Percentiles rank a stretch among this genome's conserved stretches.
These are phyloP conservation scores for Penicillium paneum DNA, from an alignment of 2,329 filamentous ascomycete species.

Conservation along the genomic window DNA sequence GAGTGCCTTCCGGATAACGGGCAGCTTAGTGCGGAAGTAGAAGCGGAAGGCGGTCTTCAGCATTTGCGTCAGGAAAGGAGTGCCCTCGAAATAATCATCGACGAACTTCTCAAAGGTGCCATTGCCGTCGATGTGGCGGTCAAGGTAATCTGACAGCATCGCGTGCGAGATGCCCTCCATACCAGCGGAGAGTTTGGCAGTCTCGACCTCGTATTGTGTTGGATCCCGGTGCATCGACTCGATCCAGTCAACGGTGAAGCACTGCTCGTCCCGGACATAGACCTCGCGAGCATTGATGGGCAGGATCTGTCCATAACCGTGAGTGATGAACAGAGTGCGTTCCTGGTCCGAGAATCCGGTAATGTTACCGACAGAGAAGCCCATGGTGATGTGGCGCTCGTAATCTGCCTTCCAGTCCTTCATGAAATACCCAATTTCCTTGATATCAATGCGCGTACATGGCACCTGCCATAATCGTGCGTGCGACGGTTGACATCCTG, in stretches of 20 bases:
- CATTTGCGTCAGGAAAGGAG: constrained; percentile 90
- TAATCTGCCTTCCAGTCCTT: constrained; percentile 99
- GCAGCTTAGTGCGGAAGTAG: constrained; percentile 82
- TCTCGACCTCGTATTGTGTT: constrained; percentile 79
- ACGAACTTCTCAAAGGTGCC: constrained; percentile 89
- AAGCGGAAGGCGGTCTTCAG: constrained; percentile 94
- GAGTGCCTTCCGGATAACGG: constrained; percentile 88
- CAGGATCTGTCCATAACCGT: constrained; percentile 90
- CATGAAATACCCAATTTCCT: constrained; percentile 98
- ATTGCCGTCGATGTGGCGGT: constrained; percentile 89
- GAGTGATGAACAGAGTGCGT: constrained; percentile 82
- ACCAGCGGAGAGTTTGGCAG: constrained; percentile 83
- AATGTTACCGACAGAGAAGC: constrained; percentile 90
- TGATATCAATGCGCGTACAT: constrained; percentile 97
- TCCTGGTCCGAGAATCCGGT: constrained; percentile 70
- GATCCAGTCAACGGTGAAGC: constrained; percentile 91
- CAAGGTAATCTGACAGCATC: constrained; percentile 84
- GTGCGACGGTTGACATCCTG: constrained; percentile 91
- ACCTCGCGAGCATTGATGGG: constrained; percentile 93
- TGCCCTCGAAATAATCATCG: constrained; percentile 93
- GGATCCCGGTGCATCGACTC: constrained; percentile 75
- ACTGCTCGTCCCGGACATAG: constrained; percentile 85
- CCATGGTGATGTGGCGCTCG: constrained; percentile 80
- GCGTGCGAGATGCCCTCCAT: constrained; percentile 80
- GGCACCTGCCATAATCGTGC: constrained; percentile 95